Evolutionary conservation across 2,329 filamentous ascomycete genomes (phyloP).

Genomic region (Arthrocladium fulminans): DNA sequence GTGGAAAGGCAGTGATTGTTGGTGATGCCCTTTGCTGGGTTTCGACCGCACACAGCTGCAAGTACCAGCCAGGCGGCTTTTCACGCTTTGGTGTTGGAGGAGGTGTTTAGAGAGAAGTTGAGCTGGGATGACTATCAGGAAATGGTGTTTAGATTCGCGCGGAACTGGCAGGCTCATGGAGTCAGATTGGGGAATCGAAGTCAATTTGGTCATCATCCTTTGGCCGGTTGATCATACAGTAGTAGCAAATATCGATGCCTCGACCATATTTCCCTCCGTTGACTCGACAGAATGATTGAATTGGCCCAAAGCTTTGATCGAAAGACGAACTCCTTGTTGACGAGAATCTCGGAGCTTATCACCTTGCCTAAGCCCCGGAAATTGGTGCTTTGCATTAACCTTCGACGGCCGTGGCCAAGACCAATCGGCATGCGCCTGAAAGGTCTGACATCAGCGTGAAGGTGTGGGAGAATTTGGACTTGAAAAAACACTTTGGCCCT

Average conservation of each 20-base stretch:
- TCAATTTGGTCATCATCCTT: slow-evolving; percentile 12
- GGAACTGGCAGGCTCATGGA: slow-evolving; percentile 10
- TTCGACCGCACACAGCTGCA: slow-evolving; percentile 38
- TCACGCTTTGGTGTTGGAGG: slow-evolving; percentile 21
- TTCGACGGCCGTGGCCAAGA: too few relatives aligned
- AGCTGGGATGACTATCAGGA: slow-evolving; percentile 18
- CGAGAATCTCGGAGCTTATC: too few relatives aligned
- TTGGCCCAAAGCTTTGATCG: too few relatives aligned
- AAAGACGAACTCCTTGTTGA: too few relatives aligned
- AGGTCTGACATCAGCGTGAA: too few relatives aligned
- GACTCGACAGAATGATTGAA: too few relatives aligned
- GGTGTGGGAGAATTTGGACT: too few relatives aligned
- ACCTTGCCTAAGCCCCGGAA: too few relatives aligned
- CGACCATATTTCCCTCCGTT: too few relatives aligned
- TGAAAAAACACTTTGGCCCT: too few relatives aligned
- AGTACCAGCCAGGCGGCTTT: slow-evolving; percentile 35
- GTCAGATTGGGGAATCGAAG: slow-evolving; percentile 14
- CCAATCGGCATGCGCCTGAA: too few relatives aligned
- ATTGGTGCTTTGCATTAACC: too few relatives aligned
- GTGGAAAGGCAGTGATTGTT: slow-evolving; percentile 25
- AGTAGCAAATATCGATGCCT: neutral
- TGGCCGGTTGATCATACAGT: neutral
- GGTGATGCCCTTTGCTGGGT: slow-evolving; percentile 40
- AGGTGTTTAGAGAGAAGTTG: slow-evolving; percentile 20
- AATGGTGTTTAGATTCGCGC: slow-evolving; percentile 15